Evolutionary conservation across 768 basidiomycete species (phyloP).

Genomic region (Tylopilus plumbeoviolaceoides): DNA sequence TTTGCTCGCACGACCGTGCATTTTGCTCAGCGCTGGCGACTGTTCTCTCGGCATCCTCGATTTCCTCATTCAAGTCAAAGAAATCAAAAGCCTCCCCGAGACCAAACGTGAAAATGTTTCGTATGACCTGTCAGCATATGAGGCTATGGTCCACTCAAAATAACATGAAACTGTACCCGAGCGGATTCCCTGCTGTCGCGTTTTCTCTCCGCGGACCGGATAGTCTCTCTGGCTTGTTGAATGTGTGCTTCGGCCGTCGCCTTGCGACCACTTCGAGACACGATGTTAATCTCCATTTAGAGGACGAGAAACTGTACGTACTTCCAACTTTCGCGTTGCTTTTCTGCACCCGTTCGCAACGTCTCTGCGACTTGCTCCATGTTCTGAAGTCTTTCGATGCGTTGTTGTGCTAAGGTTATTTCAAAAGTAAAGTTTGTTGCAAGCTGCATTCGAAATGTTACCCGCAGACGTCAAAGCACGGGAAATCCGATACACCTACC

Average conservation of each 20-base stretch:
- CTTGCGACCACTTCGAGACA: neutral
- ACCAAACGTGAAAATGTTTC: conserved; percentile 13
- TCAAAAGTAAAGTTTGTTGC: conserved; percentile 13
- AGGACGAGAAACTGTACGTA: neutral
- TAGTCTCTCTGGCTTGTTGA: conserved; percentile 11
- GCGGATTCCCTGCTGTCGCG: conserved; percentile 13
- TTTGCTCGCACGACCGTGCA: conserved; percentile 1
- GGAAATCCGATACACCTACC: conserved; percentile 3
- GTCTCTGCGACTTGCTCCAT: neutral
- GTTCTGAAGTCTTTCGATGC: conserved; percentile 1
- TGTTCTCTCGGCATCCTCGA: conserved; percentile 2
- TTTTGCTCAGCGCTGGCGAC: conserved; percentile 7
- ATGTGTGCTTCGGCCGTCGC: conserved; percentile 1
- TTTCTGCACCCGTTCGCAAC: neutral
- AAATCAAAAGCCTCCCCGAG: conserved; percentile 13
- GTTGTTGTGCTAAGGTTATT: neutral
- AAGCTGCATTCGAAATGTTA: neutral
- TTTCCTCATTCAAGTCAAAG: conserved; percentile 17
- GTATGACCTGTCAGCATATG: conserved; percentile 3
- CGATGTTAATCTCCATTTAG: neutral
- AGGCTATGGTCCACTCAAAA: neutral
- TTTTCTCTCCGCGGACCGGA: conserved; percentile 8
- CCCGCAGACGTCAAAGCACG: too few species aligned
- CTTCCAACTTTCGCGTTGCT: conserved; percentile 5
- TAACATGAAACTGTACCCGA: conserved; percentile 1